Conservation (phyloP, 2,329 filamentous ascomycete genomes). For the Diaporthe ilicicola region DNA sequence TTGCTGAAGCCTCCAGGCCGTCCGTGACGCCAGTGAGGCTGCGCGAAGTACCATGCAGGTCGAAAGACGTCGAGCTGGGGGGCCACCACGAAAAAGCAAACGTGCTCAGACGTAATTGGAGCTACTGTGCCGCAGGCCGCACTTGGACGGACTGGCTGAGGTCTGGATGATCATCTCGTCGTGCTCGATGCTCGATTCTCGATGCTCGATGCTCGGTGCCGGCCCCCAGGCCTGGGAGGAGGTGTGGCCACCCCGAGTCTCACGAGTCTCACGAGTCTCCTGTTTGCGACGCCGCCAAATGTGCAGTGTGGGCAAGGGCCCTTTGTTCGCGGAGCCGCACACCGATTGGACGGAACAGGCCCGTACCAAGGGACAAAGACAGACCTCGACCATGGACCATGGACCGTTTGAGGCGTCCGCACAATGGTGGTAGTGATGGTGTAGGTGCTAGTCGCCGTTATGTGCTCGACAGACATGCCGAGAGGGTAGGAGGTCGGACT, state of each 20-base stretch:
- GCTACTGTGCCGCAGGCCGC: slow-evolving; percentile 25
- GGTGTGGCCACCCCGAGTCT: too few relatives aligned
- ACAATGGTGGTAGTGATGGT: slow-evolving; percentile 12
- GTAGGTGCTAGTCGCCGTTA: slow-evolving; percentile 27
- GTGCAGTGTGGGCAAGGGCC: background rate
- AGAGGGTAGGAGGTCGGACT: slow-evolving; percentile 3
- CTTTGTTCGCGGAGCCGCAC: slow-evolving; percentile 12
- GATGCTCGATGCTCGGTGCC: background rate
- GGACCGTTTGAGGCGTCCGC: slow-evolving; percentile 5
- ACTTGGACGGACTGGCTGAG: slow-evolving; percentile 23
- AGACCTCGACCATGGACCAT: background rate
- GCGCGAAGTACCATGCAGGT: slow-evolving; percentile 28
- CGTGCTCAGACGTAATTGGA: slow-evolving; percentile 25
- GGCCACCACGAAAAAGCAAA: slow-evolving; percentile 22
- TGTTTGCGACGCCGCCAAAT: slow-evolving; percentile 2
- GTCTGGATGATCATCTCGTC: slow-evolving; percentile 11
- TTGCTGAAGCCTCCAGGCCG: slow-evolving; percentile 15
- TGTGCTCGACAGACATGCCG: slow-evolving; percentile 20
- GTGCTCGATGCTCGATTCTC: slow-evolving; percentile 1
- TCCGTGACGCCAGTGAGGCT: slow-evolving; percentile 22
- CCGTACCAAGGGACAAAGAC: slow-evolving; percentile 12
- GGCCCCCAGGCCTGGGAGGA: background rate
- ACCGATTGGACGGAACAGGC: background rate
- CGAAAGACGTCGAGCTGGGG: slow-evolving; percentile 15
- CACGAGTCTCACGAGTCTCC: background rate